Base-by-base conservation (phyloP, 345 rosid species). In the Abelmoschus esculentus region DNA sequence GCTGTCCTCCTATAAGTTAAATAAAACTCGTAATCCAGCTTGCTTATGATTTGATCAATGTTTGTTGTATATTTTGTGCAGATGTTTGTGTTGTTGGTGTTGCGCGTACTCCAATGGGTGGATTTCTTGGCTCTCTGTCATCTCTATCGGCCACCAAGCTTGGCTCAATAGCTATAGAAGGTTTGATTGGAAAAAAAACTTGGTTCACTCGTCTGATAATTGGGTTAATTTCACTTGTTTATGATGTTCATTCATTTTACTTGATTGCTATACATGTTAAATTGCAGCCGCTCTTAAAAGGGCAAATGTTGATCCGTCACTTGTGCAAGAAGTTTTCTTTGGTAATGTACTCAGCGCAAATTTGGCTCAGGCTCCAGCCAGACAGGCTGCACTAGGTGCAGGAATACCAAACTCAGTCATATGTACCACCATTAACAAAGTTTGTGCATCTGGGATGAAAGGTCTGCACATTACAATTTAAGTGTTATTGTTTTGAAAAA, bases 391-490 rank as follows among this genome's bases (percentile, higher is more conserved):
- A 10, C 66, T 95, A 71, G 98, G 96, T 72, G 97, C 99, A 18
- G 98, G 99, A 54, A 87, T 95, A 73, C 83, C 98, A 66, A 85
- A 86, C 77, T 83, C 97, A 14, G 99, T 95, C 53, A 1, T 91
- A 59, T 90, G 96, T 76, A 95, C 97, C 31, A 90, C 99, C 0
- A 80, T 95, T 52, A 95, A 95, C 89, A 95, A 95, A 85, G 99
- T 95, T 65, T 95, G 99, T 78, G 96, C 99, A 56, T 90, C 99
- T 18, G 99, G 98, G 77, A 91, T 95, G 99, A 95, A 95, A 88
- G 99, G 99, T 95, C 11, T 70, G 69, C 17, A 10, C 65, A 29
- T 53, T 50, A 42, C 6, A 17, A 11, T 53, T 19, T 14, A 52
- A 61, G 46, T 56, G 6, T 58, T 74, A 61, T 55, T 73, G 10